Conservation (phyloP, 805 yeast genomes). For the Candida sakaeoensis region DNA sequence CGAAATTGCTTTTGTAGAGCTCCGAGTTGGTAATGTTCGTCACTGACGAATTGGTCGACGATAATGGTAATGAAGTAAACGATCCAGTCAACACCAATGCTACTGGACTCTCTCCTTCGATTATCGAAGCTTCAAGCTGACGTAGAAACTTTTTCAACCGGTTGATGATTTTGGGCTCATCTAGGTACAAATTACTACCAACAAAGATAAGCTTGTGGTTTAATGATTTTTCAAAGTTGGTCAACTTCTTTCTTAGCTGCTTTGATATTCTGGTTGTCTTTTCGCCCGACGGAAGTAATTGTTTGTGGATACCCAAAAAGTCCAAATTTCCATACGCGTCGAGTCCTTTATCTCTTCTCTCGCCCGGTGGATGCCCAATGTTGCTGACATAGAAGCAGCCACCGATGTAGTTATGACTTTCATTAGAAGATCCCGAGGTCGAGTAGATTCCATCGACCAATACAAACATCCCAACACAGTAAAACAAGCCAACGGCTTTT, state of each 20-base stretch:
- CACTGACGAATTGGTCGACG: conserved; percentile 49
- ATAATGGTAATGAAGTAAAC: conserved; percentile 64
- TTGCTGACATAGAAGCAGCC: conserved; percentile 67
- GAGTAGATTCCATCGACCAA: conserved; percentile 84
- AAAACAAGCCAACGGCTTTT: conserved; percentile 62
- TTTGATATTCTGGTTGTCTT: conserved; percentile 54
- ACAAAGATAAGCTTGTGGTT: conserved; percentile 63
- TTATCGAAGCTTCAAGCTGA: conserved; percentile 38
- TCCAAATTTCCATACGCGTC: conserved; percentile 80
- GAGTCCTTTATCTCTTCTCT: conserved; percentile 58
- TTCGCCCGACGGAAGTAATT: conserved; percentile 25
- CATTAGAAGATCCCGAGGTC: conserved; percentile 44
- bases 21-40: conserved; percentile 49
- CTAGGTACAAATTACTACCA: conserved; percentile 73
- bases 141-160: conserved; percentile 63
- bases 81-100: conserved; percentile 82
- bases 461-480: conserved; percentile 71
- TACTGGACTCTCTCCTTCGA: conserved; percentile 48
- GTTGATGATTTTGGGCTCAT: conserved; percentile 53
- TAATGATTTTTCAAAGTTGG: conserved; percentile 53
- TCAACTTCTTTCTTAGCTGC: conserved; percentile 51
- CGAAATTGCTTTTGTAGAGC: conserved; percentile 65
- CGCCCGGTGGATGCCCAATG: conserved; percentile 87
- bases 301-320: conserved; percentile 46
- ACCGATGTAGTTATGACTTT: conserved; percentile 27